Conservation (phyloP, 2,329 filamentous ascomycete genomes). For the Moelleriella libera region DNA sequence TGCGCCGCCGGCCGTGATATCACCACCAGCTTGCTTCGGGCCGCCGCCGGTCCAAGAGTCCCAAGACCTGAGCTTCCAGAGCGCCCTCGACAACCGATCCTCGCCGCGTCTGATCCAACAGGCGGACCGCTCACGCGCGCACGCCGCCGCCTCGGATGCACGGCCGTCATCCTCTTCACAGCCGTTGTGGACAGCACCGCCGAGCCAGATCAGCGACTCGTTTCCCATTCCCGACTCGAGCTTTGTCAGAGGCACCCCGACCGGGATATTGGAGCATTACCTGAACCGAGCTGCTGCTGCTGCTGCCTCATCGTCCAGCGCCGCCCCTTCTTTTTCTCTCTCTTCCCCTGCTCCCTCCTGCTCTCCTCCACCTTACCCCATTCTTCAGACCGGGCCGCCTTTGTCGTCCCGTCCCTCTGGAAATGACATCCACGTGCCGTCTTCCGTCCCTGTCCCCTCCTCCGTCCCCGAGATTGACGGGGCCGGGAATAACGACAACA, state of each 20-base stretch:
- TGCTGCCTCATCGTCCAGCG: not conserved
- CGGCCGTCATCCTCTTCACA: slow-evolving; percentile 6
- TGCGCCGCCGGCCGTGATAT: slow-evolving; percentile 2
- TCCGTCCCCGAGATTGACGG: not conserved
- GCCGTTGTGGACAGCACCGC: slow-evolving; percentile 26
- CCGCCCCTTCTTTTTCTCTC: not conserved
- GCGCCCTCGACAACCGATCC: slow-evolving; percentile 28
- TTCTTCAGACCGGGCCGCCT: not conserved
- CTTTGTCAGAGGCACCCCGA: slow-evolving; percentile 26
- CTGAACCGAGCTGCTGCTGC: slow-evolving; percentile 16
- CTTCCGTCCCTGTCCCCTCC: slow-evolving; percentile 1
- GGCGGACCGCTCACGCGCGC: not conserved
- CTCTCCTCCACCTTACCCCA: not conserved
- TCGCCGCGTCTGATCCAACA: slow-evolving; percentile 13
- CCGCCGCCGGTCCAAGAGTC: slow-evolving; percentile 9
- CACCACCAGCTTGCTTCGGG: too few species aligned
- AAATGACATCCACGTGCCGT: not conserved
- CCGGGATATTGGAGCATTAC: slow-evolving; percentile 33
- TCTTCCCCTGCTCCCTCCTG: too few species aligned
- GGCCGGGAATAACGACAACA: not conserved
- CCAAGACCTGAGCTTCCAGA: slow-evolving; percentile 28
- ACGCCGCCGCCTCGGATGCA: not conserved
- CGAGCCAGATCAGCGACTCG: slow-evolving; percentile 41
- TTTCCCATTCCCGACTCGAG: slow-evolving; percentile 23
- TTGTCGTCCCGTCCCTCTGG: slow-evolving; percentile 1